phyloP scores from a whole-genome alignment of 345 rosid species.

The Salix udensis region DNA sequence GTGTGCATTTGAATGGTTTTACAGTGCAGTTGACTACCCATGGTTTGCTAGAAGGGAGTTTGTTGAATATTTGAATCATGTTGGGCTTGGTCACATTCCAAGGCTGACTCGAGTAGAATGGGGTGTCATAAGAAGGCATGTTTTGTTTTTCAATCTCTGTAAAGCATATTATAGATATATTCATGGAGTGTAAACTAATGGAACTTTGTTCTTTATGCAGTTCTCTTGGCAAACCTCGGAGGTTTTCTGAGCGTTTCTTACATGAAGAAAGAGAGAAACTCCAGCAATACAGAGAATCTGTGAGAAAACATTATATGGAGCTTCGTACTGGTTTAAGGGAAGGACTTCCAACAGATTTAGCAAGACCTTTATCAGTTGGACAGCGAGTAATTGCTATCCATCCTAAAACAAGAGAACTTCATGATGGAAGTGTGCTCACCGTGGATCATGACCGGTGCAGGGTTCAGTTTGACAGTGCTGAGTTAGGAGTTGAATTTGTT shows the following conservation, averaged over 20 bases:
- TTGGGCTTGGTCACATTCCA: slow-evolving; percentile 32
- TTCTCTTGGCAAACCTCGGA: slow-evolving; percentile 34
- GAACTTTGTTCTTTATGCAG: slow-evolving; percentile 5
- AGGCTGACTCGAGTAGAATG: slow-evolving; percentile 30
- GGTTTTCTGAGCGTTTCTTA: slow-evolving; percentile 30
- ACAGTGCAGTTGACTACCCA: slow-evolving; percentile 37
- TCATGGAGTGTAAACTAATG: neutral
- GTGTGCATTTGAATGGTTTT: slow-evolving; percentile 36
- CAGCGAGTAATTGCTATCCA: slow-evolving; percentile 28
- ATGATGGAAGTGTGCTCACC: slow-evolving; percentile 30
- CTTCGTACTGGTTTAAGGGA: slow-evolving; percentile 23
- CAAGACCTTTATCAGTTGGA: slow-evolving; percentile 31
- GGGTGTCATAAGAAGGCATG: slow-evolving; percentile 33
- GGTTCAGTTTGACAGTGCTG: slow-evolving; percentile 31
- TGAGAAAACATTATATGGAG: slow-evolving; percentile 31
- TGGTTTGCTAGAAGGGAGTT: slow-evolving; percentile 36
- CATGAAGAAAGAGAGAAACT: slow-evolving; percentile 31
- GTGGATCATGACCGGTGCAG: slow-evolving; percentile 31
- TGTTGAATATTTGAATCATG: slow-evolving; percentile 36
- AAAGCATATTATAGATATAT: neutral
- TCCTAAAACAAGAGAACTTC: slow-evolving; percentile 30
- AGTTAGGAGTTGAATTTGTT: slow-evolving; percentile 27
- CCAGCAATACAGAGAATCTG: slow-evolving; percentile 28
- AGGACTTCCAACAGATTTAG: slow-evolving; percentile 38
- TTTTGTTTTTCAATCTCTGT: neutral